Conservation (phyloP, 306 rosid species). For the Vigna trinervia region DNA sequence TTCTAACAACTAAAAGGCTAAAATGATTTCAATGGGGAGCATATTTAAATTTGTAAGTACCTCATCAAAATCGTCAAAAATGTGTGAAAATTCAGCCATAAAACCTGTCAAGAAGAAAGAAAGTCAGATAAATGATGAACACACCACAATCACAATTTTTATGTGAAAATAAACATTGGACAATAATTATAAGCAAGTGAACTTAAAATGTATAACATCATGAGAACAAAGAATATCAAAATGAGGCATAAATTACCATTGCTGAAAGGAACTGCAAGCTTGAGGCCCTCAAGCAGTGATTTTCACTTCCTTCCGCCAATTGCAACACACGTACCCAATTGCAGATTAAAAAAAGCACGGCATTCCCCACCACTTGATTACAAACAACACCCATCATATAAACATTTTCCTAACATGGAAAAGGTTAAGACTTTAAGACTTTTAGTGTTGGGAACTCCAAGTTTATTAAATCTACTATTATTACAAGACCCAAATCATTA, state of each 20-base stretch:
- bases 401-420: too few relatives aligned
- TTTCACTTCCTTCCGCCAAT: slow-evolving; percentile 53
- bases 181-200: neutral
- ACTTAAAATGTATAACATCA: neutral
- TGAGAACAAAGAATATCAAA: slow-evolving; percentile 24
- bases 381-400: too few relatives aligned
- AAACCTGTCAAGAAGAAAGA: slow-evolving; percentile 64
- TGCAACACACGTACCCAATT: too few relatives aligned
- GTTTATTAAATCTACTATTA: too few relatives aligned
- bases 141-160: neutral
- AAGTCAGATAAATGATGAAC: slow-evolving; percentile 34
- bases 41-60: slow-evolving; percentile 50
- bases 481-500: too few relatives aligned
- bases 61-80: slow-evolving; percentile 85
- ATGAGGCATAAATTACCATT: slow-evolving; percentile 63
- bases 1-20: slow-evolving; percentile 18
- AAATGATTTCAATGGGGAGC: slow-evolving; percentile 26
- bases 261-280: slow-evolving; percentile 98
- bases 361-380: too few relatives aligned
- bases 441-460: too few relatives aligned
- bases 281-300: slow-evolving; percentile 75
- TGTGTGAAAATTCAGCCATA: slow-evolving; percentile 83
- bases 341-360: too few relatives aligned
- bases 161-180: neutral
- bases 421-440: too few relatives aligned